A percentile compares a stretch with the other conserved stretches of the same genome.
These are phyloP conservation scores for Lactifluus pinguis DNA, from an alignment of 768 basidiomycete species.

Conservation along the genomic window DNA sequence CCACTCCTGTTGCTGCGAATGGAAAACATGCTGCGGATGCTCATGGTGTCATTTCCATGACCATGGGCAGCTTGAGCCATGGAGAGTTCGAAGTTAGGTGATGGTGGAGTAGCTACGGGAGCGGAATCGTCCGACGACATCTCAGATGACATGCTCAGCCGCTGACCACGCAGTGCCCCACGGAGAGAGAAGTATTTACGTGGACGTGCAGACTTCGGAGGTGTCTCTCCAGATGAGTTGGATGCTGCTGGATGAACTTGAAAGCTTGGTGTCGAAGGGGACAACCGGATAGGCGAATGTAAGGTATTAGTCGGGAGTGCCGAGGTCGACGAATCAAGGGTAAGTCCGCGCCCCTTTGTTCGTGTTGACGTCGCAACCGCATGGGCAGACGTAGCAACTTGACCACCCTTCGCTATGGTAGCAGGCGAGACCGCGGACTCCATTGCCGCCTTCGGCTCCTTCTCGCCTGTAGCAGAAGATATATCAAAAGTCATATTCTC, in stretches of 20 bases:
- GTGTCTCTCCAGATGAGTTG: slow-evolving; percentile 30
- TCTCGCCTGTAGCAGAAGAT: not conserved
- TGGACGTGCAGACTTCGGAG: slow-evolving; percentile 34
- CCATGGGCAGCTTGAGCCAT: slow-evolving; percentile 15
- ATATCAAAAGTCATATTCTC: slow-evolving; percentile 30
- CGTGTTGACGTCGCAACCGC: slow-evolving; percentile 8
- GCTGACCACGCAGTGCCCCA: slow-evolving; percentile 36
- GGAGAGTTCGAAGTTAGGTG: slow-evolving; percentile 21
- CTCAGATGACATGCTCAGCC: slow-evolving; percentile 53
- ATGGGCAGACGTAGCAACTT: not conserved
- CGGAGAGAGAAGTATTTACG: slow-evolving; percentile 28
- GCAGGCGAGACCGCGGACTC: not conserved
- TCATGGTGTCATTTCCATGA: slow-evolving; percentile 21
- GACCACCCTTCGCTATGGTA: not conserved
- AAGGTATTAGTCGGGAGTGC: not conserved
- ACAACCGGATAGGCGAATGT: slow-evolving; percentile 6
- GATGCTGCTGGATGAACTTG: slow-evolving; percentile 22
- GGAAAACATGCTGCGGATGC: slow-evolving; percentile 18
- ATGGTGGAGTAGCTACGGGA: slow-evolving; percentile 53
- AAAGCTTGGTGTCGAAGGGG: slow-evolving; percentile 13
- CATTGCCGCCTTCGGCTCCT: slow-evolving; percentile 3
- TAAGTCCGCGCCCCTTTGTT: slow-evolving; percentile 11
- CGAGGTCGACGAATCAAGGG: not conserved
- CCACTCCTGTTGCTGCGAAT: slow-evolving; percentile 16
- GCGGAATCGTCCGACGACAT: slow-evolving; percentile 63